A percentile compares a stretch with the other conserved stretches of the same genome.
Conservation (phyloP, 306 rosid species). For the Vigna angularis region DNA sequence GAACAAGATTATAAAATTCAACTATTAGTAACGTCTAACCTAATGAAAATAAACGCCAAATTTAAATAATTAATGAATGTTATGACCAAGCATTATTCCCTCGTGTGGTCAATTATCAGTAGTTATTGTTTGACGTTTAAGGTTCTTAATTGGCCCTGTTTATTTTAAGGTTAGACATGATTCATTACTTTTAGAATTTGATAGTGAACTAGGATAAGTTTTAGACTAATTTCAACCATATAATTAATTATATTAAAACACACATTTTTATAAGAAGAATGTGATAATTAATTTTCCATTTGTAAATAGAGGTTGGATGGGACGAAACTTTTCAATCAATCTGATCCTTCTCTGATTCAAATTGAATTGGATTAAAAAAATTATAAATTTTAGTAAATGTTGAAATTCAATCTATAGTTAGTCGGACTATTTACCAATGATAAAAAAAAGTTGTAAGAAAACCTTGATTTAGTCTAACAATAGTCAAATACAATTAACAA, state of each 20-base stretch:
- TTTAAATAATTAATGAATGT: background rate
- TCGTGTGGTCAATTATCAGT: slow-evolving; percentile 32
- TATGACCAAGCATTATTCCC: background rate
- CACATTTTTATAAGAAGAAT: background rate
- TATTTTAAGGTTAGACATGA: background rate
- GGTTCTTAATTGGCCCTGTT: slow-evolving; percentile 1
- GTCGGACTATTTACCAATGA: too few species aligned
- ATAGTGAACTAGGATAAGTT: background rate
- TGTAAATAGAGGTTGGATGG: too few species aligned
- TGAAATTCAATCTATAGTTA: too few species aligned
- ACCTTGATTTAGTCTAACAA: too few species aligned
- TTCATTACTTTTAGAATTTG: background rate
- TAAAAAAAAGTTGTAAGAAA: too few species aligned
- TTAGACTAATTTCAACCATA: background rate
- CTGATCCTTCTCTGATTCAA: too few species aligned
- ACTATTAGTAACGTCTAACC: background rate
- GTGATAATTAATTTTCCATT: background rate
- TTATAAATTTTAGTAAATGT: too few species aligned
- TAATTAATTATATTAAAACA: background rate
- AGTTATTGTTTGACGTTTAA: slow-evolving; percentile 25
- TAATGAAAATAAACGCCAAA: background rate
- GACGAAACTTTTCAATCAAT: too few species aligned
- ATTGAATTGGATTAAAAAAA: too few species aligned
- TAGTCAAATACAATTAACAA: too few species aligned
- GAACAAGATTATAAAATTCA: background rate